A percentile compares a stretch with the other conserved stretches of the same genome.
Evolutionary conservation across 2,329 filamentous ascomycete species (phyloP).

Genomic region (Scedosporium apiospermum): DNA sequence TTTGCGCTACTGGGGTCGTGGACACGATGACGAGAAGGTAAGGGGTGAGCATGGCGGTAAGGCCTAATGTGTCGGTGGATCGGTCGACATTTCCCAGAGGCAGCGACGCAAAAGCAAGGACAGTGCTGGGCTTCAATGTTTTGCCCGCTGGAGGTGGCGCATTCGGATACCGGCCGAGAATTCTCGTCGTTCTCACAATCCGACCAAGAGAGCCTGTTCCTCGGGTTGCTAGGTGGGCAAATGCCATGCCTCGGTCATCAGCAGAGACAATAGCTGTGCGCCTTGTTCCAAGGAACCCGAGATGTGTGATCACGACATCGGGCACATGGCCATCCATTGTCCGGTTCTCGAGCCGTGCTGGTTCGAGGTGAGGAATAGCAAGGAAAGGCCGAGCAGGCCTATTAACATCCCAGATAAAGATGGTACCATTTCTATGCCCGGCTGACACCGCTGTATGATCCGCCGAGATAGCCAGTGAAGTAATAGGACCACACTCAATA

Average conservation of each 20-base stretch:
- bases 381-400: constrained; percentile 80
- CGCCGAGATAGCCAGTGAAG: constrained; percentile 80
- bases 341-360: constrained; percentile 52
- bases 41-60: constrained; percentile 92
- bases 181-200: constrained; percentile 79
- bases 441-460: constrained; percentile 88
- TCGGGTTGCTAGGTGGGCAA: constrained; percentile 88
- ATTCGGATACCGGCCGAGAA: constrained; percentile 83
- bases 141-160: constrained; percentile 52
- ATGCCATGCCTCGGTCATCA: constrained; percentile 93
- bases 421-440: constrained; percentile 80
- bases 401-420: constrained; percentile 93
- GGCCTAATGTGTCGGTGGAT: constrained; percentile 73
- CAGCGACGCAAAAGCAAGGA: constrained; percentile 81
- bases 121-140: constrained; percentile 80
- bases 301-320: constrained; percentile 69
- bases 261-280: constrained; percentile 93
- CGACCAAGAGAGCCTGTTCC: constrained; percentile 80
- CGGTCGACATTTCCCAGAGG: constrained; percentile 93
- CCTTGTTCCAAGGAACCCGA: constrained; percentile 90
- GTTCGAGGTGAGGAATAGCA: constrained; percentile 68
- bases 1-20: constrained; percentile 90
- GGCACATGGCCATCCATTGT: constrained; percentile 75
- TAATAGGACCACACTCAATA: constrained; percentile 81
- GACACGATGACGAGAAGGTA: constrained; percentile 96